Percentiles rank a stretch among this genome's conserved stretches.
phyloP scores from a whole-genome alignment of 768 basidiomycete species.

The Russula foetens region DNA sequence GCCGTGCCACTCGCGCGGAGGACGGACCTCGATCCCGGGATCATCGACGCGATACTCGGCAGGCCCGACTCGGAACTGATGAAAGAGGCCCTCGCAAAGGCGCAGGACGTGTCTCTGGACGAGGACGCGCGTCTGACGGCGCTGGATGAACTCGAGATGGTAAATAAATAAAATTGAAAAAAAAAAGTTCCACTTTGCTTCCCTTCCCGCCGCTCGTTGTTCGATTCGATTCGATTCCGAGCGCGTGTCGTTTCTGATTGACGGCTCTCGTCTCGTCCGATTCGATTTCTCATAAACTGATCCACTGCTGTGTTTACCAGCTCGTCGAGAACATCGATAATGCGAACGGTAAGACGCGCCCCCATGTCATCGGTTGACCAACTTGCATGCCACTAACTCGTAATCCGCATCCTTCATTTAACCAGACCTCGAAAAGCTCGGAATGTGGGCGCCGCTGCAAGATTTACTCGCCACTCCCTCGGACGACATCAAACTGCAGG shows the following conservation, averaged over 20 bases:
- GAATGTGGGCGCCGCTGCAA: constrained; percentile 75
- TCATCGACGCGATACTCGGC: constrained; percentile 81
- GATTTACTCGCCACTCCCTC: constrained; percentile 51
- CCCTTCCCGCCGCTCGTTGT: neutral
- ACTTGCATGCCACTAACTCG: neutral
- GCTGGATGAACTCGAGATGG: constrained; percentile 85
- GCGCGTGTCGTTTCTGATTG: too few species aligned
- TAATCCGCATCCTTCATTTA: too few species aligned
- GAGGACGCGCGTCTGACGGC: constrained; percentile 59
- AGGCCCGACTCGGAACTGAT: constrained; percentile 75
- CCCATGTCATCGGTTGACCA: neutral
- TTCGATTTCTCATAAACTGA: neutral
- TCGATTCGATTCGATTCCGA: too few species aligned
- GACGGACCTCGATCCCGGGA: constrained; percentile 65
- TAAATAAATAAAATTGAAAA: too few species aligned
- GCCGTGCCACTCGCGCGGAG: constrained; percentile 29
- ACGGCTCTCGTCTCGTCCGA: too few species aligned
- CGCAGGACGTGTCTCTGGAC: constrained; percentile 44
- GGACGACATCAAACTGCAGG: constrained; percentile 54
- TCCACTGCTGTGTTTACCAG: too few species aligned
- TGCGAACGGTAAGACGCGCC: constrained; percentile 53
- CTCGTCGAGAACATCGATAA: constrained; percentile 86
- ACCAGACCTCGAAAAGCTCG: constrained; percentile 64
- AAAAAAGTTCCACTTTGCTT: neutral
- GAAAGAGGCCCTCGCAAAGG: constrained; percentile 68